phyloP scores from a whole-genome alignment of 768 basidiomycete genomes.

The Leucocoprinus birnbaumii region DNA sequence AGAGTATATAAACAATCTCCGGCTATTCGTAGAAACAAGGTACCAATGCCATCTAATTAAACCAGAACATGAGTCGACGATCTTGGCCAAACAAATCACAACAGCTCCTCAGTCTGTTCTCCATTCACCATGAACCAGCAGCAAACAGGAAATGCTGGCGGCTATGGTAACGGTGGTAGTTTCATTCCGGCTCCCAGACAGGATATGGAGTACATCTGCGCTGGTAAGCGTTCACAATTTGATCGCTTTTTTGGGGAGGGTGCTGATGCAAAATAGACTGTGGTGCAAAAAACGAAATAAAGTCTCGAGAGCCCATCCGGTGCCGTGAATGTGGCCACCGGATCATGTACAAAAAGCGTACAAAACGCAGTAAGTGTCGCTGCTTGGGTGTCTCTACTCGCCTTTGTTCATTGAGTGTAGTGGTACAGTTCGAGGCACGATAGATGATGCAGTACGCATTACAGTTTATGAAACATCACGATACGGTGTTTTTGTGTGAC shows the following conservation, averaged over 20 bases:
- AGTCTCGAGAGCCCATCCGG: conserved; percentile 87
- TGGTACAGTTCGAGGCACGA: conserved; percentile 86
- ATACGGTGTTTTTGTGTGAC: too few relatives aligned
- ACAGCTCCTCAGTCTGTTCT: conserved; percentile 7
- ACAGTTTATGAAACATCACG: too few relatives aligned
- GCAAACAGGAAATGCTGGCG: conserved; percentile 14
- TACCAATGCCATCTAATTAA: not conserved
- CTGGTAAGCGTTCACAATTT: conserved; percentile 47
- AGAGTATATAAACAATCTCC: not conserved
- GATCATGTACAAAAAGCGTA: conserved; percentile 98
- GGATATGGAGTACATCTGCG: conserved; percentile 87
- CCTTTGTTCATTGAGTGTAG: conserved; percentile 30
- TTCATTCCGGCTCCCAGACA: conserved; percentile 39
- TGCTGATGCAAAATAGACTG: conserved; percentile 56
- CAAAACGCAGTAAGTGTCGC: conserved; percentile 75
- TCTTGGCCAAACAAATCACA: conserved; percentile 8
- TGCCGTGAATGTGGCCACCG: conserved; percentile 97
- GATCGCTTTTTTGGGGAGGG: not conserved
- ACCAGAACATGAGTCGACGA: not conserved
- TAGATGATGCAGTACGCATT: conserved; percentile 27
- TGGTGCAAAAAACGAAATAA: conserved; percentile 89
- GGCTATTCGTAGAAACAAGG: too few relatives aligned
- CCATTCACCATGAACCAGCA: conserved; percentile 27
- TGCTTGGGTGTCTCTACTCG: not conserved
- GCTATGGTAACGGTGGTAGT: conserved; percentile 19